phyloP scores from a whole-genome alignment of 116 monocot genomes.

The Phalaenopsis hybrid region DNA sequence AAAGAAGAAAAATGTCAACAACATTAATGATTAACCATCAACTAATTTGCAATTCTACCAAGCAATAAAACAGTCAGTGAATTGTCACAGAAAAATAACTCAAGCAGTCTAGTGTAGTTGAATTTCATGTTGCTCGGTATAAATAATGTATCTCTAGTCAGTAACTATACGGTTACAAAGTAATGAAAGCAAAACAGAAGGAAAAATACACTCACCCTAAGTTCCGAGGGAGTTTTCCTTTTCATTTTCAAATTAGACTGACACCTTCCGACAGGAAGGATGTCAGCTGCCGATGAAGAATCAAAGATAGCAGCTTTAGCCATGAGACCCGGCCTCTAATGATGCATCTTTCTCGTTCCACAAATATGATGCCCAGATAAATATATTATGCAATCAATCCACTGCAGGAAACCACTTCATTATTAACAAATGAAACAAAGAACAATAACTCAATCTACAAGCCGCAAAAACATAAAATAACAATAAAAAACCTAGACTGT shows the following conservation, averaged over 20 bases:
- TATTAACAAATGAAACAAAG: too few relatives aligned
- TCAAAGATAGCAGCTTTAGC: conserved; percentile 48
- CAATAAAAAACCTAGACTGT: too few relatives aligned
- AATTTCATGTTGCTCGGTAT: background rate
- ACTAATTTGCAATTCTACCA: background rate
- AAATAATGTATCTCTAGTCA: background rate
- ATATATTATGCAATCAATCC: background rate
- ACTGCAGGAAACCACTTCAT: too few relatives aligned
- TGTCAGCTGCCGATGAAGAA: conserved; percentile 11
- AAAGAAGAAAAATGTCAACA: background rate
- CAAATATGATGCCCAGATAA: background rate
- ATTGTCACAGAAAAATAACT: background rate
- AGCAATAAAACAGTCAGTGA: background rate
- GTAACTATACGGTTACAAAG: background rate
- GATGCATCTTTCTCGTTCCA: conserved; percentile 15
- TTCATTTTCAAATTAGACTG: conserved; percentile 28
- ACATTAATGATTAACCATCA: background rate
- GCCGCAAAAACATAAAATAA: too few relatives aligned
- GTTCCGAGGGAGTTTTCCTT: conserved; percentile 66
- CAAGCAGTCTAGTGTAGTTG: background rate
- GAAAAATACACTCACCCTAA: conserved; percentile 31
- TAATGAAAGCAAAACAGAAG: background rate
- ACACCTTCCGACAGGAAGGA: conserved; percentile 23
- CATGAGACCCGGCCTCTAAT: conserved; percentile 33
- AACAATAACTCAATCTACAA: too few relatives aligned